Conservation (phyloP, 2,329 filamentous ascomycete genomes). For the Nannizzia gypsea region DNA sequence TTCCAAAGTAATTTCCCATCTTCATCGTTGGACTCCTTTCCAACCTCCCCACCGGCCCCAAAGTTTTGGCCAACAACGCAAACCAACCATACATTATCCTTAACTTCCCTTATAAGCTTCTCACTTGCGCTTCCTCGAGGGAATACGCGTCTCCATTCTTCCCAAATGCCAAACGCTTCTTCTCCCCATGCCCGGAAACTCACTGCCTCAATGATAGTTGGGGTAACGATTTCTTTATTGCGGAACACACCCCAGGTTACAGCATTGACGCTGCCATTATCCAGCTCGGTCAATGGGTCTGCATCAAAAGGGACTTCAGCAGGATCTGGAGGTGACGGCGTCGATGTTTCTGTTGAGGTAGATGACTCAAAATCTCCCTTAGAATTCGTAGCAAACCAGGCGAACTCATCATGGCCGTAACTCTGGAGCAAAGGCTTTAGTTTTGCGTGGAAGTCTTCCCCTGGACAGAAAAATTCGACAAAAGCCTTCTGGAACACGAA, state of each 20-base stretch:
- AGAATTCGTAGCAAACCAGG: conserved; percentile 77
- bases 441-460: conserved; percentile 52
- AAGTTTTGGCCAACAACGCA: conserved; percentile 48
- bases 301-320: conserved; percentile 27
- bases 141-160: conserved; percentile 85
- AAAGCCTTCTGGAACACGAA: conserved; percentile 99
- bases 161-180: conserved; percentile 92
- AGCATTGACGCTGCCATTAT: conserved; percentile 60
- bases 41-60: conserved; percentile 30
- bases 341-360: conserved; percentile 23
- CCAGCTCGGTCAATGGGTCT: conserved; percentile 33
- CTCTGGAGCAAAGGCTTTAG: conserved; percentile 53
- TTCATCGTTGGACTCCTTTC: conserved; percentile 28
- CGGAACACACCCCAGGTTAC: conserved; percentile 96
- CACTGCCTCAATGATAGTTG: conserved; percentile 91
- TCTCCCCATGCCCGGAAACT: conserved; percentile 90
- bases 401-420: conserved; percentile 54
- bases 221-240: conserved; percentile 89
- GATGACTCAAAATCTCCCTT: conserved; percentile 65
- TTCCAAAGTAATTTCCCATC: conserved; percentile 32
- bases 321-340: conserved; percentile 9
- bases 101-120: conserved; percentile 55
- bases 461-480: conserved; percentile 85
- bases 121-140: conserved; percentile 59
- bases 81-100: conserved; percentile 70